These are phyloP conservation scores for Kwoniella shivajii DNA, from an alignment of 1,284 basidiomycete genomes.

Conservation along the genomic window DNA sequence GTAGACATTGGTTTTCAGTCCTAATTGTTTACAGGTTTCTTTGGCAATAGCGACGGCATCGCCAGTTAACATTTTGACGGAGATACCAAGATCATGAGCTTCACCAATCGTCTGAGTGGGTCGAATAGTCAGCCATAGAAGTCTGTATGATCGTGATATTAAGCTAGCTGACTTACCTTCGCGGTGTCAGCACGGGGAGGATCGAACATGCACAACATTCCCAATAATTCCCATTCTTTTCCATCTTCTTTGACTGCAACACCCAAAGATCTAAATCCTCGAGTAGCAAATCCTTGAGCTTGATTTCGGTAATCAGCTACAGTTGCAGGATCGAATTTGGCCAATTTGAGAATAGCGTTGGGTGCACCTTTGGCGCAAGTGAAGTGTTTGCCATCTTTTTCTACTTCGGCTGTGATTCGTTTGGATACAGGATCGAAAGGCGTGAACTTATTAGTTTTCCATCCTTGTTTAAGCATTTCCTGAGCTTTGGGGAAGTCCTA, in stretches of 20 bases:
- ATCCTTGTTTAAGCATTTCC: conserved; percentile 58
- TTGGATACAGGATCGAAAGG: conserved; percentile 64
- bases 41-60: conserved; percentile 63
- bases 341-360: conserved; percentile 61
- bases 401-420: conserved; percentile 62
- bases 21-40: conserved; percentile 61
- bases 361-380: conserved; percentile 62
- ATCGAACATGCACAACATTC: conserved; percentile 57
- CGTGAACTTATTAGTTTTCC: conserved; percentile 60
- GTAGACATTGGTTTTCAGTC: conserved; percentile 60
- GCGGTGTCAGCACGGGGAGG: conserved; percentile 61
- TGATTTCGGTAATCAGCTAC: conserved; percentile 56
- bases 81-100: conserved; percentile 59
- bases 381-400: conserved; percentile 59
- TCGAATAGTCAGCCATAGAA: background rate
- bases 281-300: conserved; percentile 57
- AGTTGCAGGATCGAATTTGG: conserved; percentile 53
- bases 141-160: background rate
- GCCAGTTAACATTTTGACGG: conserved; percentile 64
- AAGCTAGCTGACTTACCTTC: conserved; percentile 23
- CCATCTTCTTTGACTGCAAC: conserved; percentile 60
- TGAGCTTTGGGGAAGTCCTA: conserved; percentile 60
- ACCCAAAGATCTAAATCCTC: conserved; percentile 62
- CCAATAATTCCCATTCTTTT: conserved; percentile 59
- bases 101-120: conserved; percentile 58